Evolutionary conservation across 2,329 filamentous ascomycete genomes (phyloP).

Genomic region (Phialophora macrospora): DNA sequence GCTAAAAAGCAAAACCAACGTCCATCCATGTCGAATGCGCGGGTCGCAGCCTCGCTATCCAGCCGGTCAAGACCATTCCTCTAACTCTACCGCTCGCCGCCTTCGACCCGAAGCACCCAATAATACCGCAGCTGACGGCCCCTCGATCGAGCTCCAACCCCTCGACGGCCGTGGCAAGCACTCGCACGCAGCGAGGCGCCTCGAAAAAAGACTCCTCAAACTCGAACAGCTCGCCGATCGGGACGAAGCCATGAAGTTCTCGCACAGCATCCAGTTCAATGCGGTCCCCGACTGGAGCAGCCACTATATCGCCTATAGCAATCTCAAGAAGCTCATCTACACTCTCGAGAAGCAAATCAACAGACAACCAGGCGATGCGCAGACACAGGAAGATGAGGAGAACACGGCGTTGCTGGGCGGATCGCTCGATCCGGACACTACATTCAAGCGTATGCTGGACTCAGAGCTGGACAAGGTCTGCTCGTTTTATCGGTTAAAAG

Average conservation of each 20-base stretch:
- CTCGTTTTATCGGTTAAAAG: conserved; percentile 87
- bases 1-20: conserved; percentile 8
- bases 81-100: conserved; percentile 5
- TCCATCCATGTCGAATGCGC: conserved; percentile 33
- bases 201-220: conserved; percentile 35
- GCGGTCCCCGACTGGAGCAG: conserved; percentile 99
- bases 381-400: conserved; percentile 71
- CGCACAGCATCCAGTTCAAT: conserved; percentile 98
- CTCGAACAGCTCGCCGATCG: conserved; percentile 35
- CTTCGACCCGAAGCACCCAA: conserved; percentile 5
- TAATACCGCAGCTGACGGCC: conserved; percentile 11
- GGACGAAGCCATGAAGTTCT: conserved; percentile 83
- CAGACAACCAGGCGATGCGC: conserved; percentile 58
- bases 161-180: conserved; percentile 17
- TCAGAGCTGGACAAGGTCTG: conserved; percentile 92
- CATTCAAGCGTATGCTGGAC: conserved; percentile 82
- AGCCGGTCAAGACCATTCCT: conserved; percentile 20
- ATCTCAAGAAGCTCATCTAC: conserved; percentile 98
- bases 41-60: conserved; percentile 27
- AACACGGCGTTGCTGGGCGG: conserved; percentile 78
- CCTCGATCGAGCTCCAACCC: conserved; percentile 33
- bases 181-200: conserved; percentile 10
- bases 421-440: conserved; percentile 71
- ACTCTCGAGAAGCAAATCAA: conserved; percentile 85
- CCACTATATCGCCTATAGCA: conserved; percentile 97